Conservation (phyloP, 805 yeast genomes). For the Hanseniaspora thailandica region DNA sequence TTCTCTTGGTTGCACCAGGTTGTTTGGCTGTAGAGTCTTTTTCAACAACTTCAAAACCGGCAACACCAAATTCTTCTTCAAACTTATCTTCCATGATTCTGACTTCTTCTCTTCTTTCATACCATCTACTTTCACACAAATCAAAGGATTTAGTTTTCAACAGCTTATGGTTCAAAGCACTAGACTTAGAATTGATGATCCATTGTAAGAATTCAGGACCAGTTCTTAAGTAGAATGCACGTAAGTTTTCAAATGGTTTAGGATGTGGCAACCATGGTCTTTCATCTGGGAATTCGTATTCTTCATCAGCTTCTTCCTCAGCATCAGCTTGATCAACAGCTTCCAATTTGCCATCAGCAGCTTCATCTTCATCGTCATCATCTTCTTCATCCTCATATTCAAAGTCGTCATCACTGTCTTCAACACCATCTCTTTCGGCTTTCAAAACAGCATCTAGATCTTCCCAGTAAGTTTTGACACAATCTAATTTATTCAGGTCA, state of each 20-base stretch:
- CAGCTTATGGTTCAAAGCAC: constrained; percentile 79
- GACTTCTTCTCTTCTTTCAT: constrained; percentile 94
- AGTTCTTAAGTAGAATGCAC: constrained; percentile 75
- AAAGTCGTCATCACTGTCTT: constrained; percentile 50
- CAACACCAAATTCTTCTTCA: constrained; percentile 86
- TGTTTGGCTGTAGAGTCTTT: constrained; percentile 40
- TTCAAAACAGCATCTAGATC: constrained; percentile 47
- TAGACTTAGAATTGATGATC: constrained; percentile 69
- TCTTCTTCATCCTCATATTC: constrained; percentile 61
- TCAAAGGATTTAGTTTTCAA: constrained; percentile 83
- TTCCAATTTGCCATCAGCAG: constrained; percentile 32
- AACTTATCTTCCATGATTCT: constrained; percentile 77
- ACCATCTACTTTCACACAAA: constrained; percentile 87
- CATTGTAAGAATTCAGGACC: constrained; percentile 82
- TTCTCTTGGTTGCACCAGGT: constrained; percentile 36
- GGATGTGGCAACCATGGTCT: constrained; percentile 98
- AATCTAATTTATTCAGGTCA: constrained; percentile 78
- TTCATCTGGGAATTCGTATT: constrained; percentile 70
- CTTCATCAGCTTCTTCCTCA: constrained; percentile 47
- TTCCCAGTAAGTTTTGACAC: constrained; percentile 84
- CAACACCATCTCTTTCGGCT: constrained; percentile 41
- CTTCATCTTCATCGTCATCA: constrained; percentile 54
- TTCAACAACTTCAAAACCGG: constrained; percentile 56
- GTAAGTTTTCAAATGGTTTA: constrained; percentile 74
- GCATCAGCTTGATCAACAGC: constrained; percentile 60